These are phyloP conservation scores for Oemleria cerasiformis DNA, from an alignment of 306 rosid genomes.

Conservation along the genomic window DNA sequence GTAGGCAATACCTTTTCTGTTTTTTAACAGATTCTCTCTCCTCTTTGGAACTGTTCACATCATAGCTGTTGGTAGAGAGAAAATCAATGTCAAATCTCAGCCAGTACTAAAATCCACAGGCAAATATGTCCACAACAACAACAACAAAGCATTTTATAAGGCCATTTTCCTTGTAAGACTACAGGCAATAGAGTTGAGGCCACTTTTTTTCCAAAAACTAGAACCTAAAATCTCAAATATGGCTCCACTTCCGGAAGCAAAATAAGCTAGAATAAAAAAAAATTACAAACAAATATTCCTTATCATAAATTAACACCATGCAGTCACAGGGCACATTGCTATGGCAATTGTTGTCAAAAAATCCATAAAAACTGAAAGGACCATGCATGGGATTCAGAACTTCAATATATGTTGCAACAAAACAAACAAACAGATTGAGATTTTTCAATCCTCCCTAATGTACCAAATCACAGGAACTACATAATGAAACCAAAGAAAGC, in stretches of 20 bases:
- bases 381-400: not conserved
- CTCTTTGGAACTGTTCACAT: conserved; percentile 24
- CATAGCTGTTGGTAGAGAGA: conserved; percentile 20
- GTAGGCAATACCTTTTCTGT: conserved; percentile 19
- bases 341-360: not conserved
- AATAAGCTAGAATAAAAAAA: not conserved
- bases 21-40: conserved; percentile 17
- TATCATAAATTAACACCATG: not conserved
- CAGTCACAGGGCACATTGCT: not conserved
- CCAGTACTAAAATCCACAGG: not conserved
- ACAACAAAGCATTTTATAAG: not conserved
- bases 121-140: not conserved
- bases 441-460: not conserved
- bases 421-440: not conserved
- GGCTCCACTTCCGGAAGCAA: not conserved
- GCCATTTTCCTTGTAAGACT: not conserved
- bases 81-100: conserved; percentile 1
- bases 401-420: not conserved
- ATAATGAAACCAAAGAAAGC: not conserved
- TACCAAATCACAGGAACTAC: conserved; percentile 2
- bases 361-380: not conserved
- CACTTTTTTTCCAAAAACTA: not conserved
- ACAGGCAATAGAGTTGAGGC: not conserved
- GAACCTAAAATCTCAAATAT: not conserved
- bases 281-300: not conserved